Base-by-base conservation (phyloP, 108 stramenopile genomes). In the Skeletonema tropicum region DNA sequence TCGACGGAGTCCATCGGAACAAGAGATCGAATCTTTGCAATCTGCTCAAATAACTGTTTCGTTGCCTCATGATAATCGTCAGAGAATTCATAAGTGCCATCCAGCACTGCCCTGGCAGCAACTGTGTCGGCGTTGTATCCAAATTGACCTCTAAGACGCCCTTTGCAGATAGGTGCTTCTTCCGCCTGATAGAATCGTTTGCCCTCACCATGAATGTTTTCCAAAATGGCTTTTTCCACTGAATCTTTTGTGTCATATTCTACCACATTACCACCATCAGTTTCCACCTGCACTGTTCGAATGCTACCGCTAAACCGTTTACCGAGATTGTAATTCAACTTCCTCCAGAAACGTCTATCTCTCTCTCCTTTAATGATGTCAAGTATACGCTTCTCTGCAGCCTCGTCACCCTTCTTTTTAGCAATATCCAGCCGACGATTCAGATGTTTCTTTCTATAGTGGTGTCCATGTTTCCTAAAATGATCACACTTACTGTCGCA, bases 281-380 rank as follows among this genome's bases (percentile, higher is more conserved):
- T 8, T 25, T 57, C 55, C 1, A 69, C 52, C 31, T 77, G 77
- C 0, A 77, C 77, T 12, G 49, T n/a, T 0, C 42, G 45, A 4
- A 70, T 48, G 15, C 63, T 64, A 6, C 49, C 17, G 0, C 57
- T 57, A 4, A 0, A n/a, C 3, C 46, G 0, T 46, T 71, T 65
- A 2, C 38, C 36, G 14, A 59, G 52, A 2, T 52, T 30, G 25
- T 66, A 71, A 23, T 66, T 71, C 6, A 77, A 8, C 2, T 55
- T 8, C 57, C 70, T n/a, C 69, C 69, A 77, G 57, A 64, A 77
- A 0, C 46, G 12, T n/a, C 71, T 9, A 12, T 79, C 60, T 35
- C 59, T 26, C 41, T 77, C 77, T 8, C 70, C 29, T 17, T 46
- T 13, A 1, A 77, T 71, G 33, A 69, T 57, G 17, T 3, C 68